A percentile compares a stretch with the other conserved stretches of the same genome.
phyloP scores from a whole-genome alignment of 345 rosid species.

The Pelargonium nanum region DNA sequence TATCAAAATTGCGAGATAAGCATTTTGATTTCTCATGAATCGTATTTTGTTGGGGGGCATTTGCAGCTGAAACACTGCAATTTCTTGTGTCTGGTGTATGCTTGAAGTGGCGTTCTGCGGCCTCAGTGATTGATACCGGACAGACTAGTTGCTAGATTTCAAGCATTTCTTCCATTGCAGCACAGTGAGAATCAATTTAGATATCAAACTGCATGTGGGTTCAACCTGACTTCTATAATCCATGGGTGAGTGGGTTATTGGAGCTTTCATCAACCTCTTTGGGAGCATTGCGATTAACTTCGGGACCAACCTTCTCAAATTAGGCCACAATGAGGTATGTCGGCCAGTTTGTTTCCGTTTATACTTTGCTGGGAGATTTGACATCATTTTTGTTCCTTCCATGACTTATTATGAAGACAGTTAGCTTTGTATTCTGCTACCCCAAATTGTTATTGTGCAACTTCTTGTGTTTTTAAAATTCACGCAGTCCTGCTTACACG shows the following conservation, averaged over 20 bases:
- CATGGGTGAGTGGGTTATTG: slow-evolving; percentile 98
- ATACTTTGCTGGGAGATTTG: not conserved
- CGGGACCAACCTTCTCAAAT: slow-evolving; percentile 96
- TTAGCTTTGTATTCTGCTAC: not conserved
- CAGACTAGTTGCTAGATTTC: not conserved
- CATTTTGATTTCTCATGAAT: not conserved
- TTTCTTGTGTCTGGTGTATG: not conserved
- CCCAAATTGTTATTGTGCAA: not conserved
- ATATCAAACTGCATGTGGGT: slow-evolving; percentile 23
- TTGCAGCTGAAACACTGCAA: not conserved
- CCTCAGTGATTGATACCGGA: not conserved
- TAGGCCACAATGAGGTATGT: slow-evolving; percentile 85
- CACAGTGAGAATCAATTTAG: slow-evolving; percentile 15
- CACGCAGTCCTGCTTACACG: not conserved
- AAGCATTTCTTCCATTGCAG: not conserved
- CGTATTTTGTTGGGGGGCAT: not conserved
- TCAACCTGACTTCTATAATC: slow-evolving; percentile 31
- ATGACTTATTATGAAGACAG: not conserved
- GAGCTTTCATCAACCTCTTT: slow-evolving; percentile 87
- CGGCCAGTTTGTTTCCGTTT: not conserved
- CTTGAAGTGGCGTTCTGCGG: not conserved
- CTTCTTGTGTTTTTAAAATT: not conserved
- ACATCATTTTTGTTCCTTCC: not conserved
- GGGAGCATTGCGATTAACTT: slow-evolving; percentile 98
- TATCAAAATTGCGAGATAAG: not conserved